Evolutionary conservation across 148 eudicot species (phyloP).

Genomic region (Nepenthes mirabilis): DNA sequence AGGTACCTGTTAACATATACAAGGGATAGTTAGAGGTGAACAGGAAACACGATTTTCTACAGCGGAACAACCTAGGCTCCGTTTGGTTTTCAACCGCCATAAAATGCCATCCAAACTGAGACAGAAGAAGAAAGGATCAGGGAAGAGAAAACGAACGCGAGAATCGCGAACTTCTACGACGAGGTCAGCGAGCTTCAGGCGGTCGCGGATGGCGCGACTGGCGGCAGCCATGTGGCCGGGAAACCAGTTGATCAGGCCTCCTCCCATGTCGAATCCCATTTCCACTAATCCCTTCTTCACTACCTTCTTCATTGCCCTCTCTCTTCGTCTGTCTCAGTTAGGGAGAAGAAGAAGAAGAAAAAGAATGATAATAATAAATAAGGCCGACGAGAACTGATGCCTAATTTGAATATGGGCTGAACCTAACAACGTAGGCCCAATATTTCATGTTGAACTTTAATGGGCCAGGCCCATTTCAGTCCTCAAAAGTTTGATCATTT

Average conservation of each 20-base stretch:
- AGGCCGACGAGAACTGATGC: too few relatives aligned
- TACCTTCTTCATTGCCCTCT: conserved; percentile 5
- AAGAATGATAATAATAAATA: too few relatives aligned
- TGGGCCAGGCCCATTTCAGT: too few relatives aligned
- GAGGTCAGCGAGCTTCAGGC: conserved; percentile 82
- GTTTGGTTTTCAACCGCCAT: too few relatives aligned
- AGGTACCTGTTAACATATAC: conserved; percentile 45
- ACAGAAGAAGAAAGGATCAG: neutral
- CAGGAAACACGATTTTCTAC: neutral
- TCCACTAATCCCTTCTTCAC: conserved; percentile 41
- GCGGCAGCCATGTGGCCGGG: conserved; percentile 99
- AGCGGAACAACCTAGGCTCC: too few relatives aligned
- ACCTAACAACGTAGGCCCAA: too few relatives aligned
- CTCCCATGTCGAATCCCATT: conserved; percentile 67
- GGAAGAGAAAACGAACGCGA: conserved; percentile 30
- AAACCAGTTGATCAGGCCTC: conserved; percentile 82
- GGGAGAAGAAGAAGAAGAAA: too few relatives aligned
- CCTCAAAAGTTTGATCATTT: too few relatives aligned
- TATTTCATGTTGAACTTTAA: too few relatives aligned
- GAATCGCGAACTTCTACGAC: conserved; percentile 95
- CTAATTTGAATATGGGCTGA: too few relatives aligned
- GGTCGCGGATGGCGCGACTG: conserved; percentile 79
- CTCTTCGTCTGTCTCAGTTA: too few relatives aligned
- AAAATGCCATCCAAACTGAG: too few relatives aligned
- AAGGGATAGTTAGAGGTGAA: neutral